Evolutionary conservation across 2,329 filamentous ascomycete genomes (phyloP).

Genomic region (Cladosporium oxysporum): DNA sequence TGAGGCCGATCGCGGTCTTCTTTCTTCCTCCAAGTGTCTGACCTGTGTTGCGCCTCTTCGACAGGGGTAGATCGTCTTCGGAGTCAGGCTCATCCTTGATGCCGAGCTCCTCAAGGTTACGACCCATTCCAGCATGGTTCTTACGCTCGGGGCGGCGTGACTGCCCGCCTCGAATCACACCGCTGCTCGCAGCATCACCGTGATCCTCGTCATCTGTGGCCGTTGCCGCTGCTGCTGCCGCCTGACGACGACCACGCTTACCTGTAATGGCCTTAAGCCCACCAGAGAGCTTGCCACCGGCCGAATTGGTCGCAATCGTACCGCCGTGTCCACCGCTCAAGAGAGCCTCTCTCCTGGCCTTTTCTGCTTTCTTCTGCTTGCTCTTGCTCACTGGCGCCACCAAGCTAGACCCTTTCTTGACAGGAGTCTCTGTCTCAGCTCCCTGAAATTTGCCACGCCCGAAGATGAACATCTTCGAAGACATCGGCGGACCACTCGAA

Average conservation of each 20-base stretch:
- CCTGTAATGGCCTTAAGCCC: not conserved
- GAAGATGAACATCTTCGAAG: not conserved
- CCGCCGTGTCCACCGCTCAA: not conserved
- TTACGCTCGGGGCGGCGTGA: not conserved
- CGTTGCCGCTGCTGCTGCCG: not conserved
- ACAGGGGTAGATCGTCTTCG: constrained; percentile 1
- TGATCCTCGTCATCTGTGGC: not conserved
- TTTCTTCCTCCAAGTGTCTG: not conserved
- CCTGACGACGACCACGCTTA: not conserved
- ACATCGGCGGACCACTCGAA: not conserved
- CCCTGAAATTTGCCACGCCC: not conserved
- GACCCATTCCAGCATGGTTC: not conserved
- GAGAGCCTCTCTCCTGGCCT: not conserved
- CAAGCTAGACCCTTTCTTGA: not conserved
- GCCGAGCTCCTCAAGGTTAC: not conserved
- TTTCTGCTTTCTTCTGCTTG: constrained; percentile 11
- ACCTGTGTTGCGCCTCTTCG: not conserved
- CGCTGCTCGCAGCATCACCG: not conserved
- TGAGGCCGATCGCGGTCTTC: not conserved
- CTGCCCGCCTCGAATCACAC: not conserved
- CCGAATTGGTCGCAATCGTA: not conserved
- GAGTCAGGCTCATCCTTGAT: constrained; percentile 8
- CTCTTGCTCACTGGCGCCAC: constrained; percentile 8
- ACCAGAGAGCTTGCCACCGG: not conserved
- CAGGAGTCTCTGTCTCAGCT: not conserved